Evolutionary conservation across 805 yeast species (phyloP).

Genomic region (Phaffomyces thermotolerans): DNA sequence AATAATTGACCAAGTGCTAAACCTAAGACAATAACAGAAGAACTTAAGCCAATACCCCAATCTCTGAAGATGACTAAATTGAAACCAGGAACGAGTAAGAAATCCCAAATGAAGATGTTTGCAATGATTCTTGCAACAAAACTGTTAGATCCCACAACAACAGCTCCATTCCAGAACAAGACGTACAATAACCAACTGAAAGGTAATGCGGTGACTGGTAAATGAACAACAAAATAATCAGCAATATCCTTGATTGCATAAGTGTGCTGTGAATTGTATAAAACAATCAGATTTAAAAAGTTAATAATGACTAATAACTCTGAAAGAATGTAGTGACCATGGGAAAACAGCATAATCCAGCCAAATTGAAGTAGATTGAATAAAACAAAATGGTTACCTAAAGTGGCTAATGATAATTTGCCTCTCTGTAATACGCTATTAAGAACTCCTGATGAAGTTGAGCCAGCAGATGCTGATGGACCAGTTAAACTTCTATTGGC

Average conservation of each 20-base stretch:
- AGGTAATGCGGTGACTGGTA: slow-evolving; percentile 63
- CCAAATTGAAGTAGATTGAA: slow-evolving; percentile 53
- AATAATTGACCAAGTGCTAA: slow-evolving; percentile 65
- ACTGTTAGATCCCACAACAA: slow-evolving; percentile 40
- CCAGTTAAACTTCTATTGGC: slow-evolving; percentile 21
- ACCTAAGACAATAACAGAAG: slow-evolving; percentile 53
- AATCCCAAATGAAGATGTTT: slow-evolving; percentile 72
- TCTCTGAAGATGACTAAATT: slow-evolving; percentile 57
- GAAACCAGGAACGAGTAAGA: slow-evolving; percentile 55
- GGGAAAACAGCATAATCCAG: slow-evolving; percentile 60
- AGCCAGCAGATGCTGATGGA: slow-evolving; percentile 23
- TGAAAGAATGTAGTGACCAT: slow-evolving; percentile 48
- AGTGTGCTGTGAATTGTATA: slow-evolving; percentile 50
- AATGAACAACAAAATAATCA: slow-evolving; percentile 53
- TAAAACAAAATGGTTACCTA: slow-evolving; percentile 55
- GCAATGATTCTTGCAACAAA: slow-evolving; percentile 62
- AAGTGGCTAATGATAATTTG: slow-evolving; percentile 5
- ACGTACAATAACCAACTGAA: slow-evolving; percentile 67
- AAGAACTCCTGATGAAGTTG: slow-evolving; percentile 1
- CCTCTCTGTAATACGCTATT: no score
- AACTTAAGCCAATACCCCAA: slow-evolving; percentile 60
- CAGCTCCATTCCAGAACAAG: slow-evolving; percentile 83
- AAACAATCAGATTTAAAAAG: slow-evolving; percentile 48
- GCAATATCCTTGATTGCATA: slow-evolving; percentile 43
- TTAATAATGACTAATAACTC: slow-evolving; percentile 55